Base-by-base conservation (phyloP, 495 filamentous ascomycete species). In the Penicillium odoratum region DNA sequence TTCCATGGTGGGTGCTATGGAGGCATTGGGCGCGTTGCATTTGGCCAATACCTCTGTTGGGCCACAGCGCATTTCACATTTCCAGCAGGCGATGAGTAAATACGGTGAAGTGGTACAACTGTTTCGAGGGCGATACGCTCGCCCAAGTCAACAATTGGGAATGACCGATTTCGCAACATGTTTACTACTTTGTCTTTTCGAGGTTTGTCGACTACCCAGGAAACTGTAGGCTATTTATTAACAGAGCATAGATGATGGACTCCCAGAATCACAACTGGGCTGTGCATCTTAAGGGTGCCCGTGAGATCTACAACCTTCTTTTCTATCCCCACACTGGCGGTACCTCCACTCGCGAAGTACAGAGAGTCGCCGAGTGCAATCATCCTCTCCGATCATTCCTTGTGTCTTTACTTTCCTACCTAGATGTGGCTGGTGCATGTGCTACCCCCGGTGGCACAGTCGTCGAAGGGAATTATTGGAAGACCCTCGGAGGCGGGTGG, bases 11-110 rank as follows among this genome's bases (percentile, higher is more conserved):
- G 69, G 64, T 51, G 73, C 74, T 9, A 77, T 77, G 74, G 71
- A 77, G 56, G 74, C 74, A n/a, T 57, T 77, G 33, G 74, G 73
- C 21, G 74, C 74, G 26, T 63, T 77, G 29, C 74, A 77, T 55
- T 63, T 75, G n/a, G 73, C 74, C 15, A 77, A 77, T 43, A 75
- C 74, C 1, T 72, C 73, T 6, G 57, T 46, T 6, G 72, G 71
- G 7, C 62, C 61, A 18, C 58, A 74, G 43, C 68, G 70, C 21
- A 74, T 69, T 53, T 60, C 48, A 10, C 74, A 77, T 60, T 72
- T 75, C 30, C 73, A 77, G 49, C 63, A 72, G n/a, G 74, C 74
- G 0, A 75, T 77, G 69, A 62, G 70, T 6, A 72, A 74, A 53
- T 77, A 77, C 29, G 73, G 73, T 2, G 63, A 72, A 38, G 73